phyloP scores from a whole-genome alignment of 1,139 yeast species.

The Yamadazyma triangularis region DNA sequence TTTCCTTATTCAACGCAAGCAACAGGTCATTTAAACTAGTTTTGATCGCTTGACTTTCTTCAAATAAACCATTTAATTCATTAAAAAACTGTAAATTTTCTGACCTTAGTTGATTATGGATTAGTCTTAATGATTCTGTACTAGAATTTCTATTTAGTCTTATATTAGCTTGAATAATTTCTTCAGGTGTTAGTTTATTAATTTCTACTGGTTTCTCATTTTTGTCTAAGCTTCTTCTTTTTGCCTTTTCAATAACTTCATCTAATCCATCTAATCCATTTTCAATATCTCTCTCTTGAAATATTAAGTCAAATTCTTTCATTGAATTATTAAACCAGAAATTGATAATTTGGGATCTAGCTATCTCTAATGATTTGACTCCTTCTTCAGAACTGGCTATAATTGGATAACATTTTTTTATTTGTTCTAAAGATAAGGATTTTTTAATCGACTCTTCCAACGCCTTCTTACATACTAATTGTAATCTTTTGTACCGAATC shows the following conservation, averaged over 20 bases:
- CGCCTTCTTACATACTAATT: slow-evolving; percentile 59
- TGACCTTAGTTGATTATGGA: slow-evolving; percentile 30
- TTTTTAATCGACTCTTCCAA: slow-evolving; percentile 59
- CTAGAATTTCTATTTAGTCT: slow-evolving; percentile 21
- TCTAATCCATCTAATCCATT: slow-evolving; percentile 62
- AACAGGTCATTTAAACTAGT: slow-evolving; percentile 20
- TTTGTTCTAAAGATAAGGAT: slow-evolving; percentile 54
- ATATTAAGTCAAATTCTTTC: slow-evolving; percentile 63
- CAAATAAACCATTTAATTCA: slow-evolving; percentile 19
- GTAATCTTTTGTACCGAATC: slow-evolving; percentile 51
- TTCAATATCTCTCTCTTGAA: slow-evolving; percentile 57
- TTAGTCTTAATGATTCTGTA: slow-evolving; percentile 27
- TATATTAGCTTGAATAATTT: slow-evolving; percentile 31
- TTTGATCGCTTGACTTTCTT: slow-evolving; percentile 19
- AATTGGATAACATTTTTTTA: slow-evolving; percentile 64
- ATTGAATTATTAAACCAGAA: slow-evolving; percentile 58
- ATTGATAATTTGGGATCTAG: slow-evolving; percentile 55
- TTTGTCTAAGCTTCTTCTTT: slow-evolving; percentile 19
- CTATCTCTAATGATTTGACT: slow-evolving; percentile 45
- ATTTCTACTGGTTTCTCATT: slow-evolving; percentile 22
- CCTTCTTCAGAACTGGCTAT: slow-evolving; percentile 51
- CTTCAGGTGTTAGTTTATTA: slow-evolving; percentile 28
- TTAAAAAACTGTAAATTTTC: slow-evolving; percentile 32
- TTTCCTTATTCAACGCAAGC: slow-evolving; percentile 22
- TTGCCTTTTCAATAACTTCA: slow-evolving; percentile 55